Percentiles rank a stretch among this genome's conserved stretches.
Conservation (phyloP, 805 yeast genomes). For the Pichia pseudocactophila region DNA sequence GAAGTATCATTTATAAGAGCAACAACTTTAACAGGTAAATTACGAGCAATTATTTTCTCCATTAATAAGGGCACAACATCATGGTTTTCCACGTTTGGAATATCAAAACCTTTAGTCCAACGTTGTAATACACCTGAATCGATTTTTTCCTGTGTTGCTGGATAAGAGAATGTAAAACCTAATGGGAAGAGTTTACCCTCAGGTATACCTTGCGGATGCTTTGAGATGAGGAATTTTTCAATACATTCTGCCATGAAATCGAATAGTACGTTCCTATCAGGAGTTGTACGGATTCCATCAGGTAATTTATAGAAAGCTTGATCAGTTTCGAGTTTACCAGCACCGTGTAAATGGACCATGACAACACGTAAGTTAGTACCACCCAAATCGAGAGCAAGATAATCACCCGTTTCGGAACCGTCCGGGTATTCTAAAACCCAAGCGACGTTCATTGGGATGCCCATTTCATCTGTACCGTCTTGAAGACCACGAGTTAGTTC, state of each 20-base stretch:
- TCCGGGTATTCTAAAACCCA: slow-evolving; percentile 56
- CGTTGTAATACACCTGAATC: slow-evolving; percentile 84
- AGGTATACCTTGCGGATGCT: slow-evolving; percentile 61
- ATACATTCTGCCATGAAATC: slow-evolving; percentile 82
- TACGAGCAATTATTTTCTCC: slow-evolving; percentile 54
- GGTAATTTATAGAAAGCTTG: slow-evolving; percentile 88
- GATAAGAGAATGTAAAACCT: slow-evolving; percentile 96
- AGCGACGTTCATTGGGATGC: slow-evolving; percentile 53
- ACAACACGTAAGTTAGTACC: slow-evolving; percentile 57
- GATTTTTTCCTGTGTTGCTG: slow-evolving; percentile 74
- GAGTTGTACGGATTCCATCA: slow-evolving; percentile 66
- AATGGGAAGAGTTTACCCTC: slow-evolving; percentile 53
- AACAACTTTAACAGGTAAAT: slow-evolving; percentile 79
- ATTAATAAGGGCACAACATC: slow-evolving; percentile 91
- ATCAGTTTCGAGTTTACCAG: slow-evolving; percentile 74
- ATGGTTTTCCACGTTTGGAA: slow-evolving; percentile 88
- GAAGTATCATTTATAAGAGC: slow-evolving; percentile 96
- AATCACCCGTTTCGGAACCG: slow-evolving; percentile 51
- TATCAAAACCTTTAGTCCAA: slow-evolving; percentile 99
- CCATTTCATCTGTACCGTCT: slow-evolving; percentile 37
- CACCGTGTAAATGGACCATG: slow-evolving; percentile 49
- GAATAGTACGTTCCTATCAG: slow-evolving; percentile 67
- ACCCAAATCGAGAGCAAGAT: slow-evolving; percentile 52
- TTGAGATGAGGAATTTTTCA: slow-evolving; percentile 57
- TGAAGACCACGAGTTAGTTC: slow-evolving; percentile 46